Evolutionary conservation across 148 eudicot genomes (phyloP).

Genomic region (Camellia japonica): DNA sequence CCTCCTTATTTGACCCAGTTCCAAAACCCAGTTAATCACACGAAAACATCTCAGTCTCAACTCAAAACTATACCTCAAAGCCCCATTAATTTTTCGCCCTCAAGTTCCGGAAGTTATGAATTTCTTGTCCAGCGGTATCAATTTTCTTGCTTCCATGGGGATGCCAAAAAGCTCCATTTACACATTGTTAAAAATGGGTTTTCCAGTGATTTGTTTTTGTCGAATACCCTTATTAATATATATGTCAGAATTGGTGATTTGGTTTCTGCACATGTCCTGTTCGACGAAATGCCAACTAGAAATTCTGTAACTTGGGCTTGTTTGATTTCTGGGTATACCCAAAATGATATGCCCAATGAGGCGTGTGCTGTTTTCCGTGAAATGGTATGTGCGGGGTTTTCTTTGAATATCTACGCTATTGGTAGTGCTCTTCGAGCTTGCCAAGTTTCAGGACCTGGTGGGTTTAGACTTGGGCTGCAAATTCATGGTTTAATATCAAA

Average conservation of each 20-base stretch:
- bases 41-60: background rate
- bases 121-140: slow-evolving; percentile 36
- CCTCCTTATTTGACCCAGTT: background rate
- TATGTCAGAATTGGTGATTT: slow-evolving; percentile 48
- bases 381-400: slow-evolving; percentile 47
- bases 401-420: slow-evolving; percentile 54
- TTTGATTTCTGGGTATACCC: slow-evolving; percentile 70
- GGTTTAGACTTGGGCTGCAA: slow-evolving; percentile 53
- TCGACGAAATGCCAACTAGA: slow-evolving; percentile 32
- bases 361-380: slow-evolving; percentile 48
- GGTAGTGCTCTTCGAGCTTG: slow-evolving; percentile 74
- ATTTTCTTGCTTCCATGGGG: slow-evolving; percentile 27
- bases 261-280: slow-evolving; percentile 47
- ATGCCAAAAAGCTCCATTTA: slow-evolving; percentile 56
- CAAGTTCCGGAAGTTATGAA: slow-evolving; percentile 18
- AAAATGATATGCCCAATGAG: slow-evolving; percentile 39
- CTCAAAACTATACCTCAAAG: background rate
- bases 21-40: background rate
- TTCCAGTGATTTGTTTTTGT: slow-evolving; percentile 50
- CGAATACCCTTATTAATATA: slow-evolving; percentile 55
- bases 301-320: slow-evolving; percentile 74
- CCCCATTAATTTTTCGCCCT: background rate
- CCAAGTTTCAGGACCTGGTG: slow-evolving; percentile 42
- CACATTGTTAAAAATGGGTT: slow-evolving; percentile 61
- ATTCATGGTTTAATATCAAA: slow-evolving; percentile 68